A percentile compares a stretch with the other conserved stretches of the same genome.
Evolutionary conservation across 2,329 filamentous ascomycete genomes (phyloP).

Genomic region (Arachnopeziza araneosa): DNA sequence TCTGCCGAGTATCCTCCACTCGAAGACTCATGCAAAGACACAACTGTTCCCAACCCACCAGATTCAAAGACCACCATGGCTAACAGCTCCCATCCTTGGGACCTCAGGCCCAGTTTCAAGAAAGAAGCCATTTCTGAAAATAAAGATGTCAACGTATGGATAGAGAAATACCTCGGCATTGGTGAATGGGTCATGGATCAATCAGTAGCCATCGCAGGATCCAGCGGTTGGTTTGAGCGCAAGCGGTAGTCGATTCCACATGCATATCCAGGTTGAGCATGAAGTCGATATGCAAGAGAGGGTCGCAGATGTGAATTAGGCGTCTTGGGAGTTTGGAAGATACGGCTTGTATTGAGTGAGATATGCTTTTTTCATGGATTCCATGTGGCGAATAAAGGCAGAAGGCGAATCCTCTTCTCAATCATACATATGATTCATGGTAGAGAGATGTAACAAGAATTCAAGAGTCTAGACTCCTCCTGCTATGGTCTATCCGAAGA

Average conservation of each 20-base stretch:
- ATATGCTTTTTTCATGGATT: neutral
- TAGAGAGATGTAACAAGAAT: neutral
- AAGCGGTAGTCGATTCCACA: slow-evolving; percentile 50
- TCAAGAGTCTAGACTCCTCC: neutral
- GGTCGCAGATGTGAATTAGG: neutral
- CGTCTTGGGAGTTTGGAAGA: neutral
- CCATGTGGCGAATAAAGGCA: neutral
- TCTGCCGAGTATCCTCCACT: neutral
- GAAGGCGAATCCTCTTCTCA: neutral
- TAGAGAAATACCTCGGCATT: slow-evolving; percentile 87
- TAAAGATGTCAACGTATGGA: slow-evolving; percentile 79
- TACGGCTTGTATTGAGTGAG: neutral
- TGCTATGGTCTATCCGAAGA: neutral
- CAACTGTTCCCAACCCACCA: slow-evolving; percentile 3
- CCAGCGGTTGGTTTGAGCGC: slow-evolving; percentile 86
- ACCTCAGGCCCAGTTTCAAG: slow-evolving; percentile 70
- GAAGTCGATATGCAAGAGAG: neutral
- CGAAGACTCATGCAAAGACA: neutral
- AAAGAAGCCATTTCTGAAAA: slow-evolving; percentile 79
- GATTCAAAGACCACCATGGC: slow-evolving; percentile 24
- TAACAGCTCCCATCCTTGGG: slow-evolving; percentile 41
- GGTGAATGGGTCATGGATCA: slow-evolving; percentile 99
- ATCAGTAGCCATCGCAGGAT: slow-evolving; percentile 84
- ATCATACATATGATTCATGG: neutral
- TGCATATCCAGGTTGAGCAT: neutral